A percentile compares a stretch with the other conserved stretches of the same genome.
Conservation (phyloP, 148 eudicot species). For the Vaccinium darrowii region DNA sequence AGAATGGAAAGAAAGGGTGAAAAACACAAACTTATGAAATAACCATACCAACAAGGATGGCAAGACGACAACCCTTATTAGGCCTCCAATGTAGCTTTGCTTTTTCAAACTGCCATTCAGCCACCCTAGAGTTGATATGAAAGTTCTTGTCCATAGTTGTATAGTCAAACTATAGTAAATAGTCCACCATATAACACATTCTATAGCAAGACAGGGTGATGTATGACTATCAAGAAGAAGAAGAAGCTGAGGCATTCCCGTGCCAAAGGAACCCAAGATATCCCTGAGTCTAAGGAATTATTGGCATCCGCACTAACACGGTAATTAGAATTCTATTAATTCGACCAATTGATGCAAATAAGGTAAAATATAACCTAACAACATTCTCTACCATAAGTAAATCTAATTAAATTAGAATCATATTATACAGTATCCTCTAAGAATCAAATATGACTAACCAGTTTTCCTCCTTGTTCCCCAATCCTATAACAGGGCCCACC, state of each 20-base stretch:
- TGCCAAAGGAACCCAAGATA: not conserved
- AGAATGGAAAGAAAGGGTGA: not conserved
- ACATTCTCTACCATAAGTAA: not conserved
- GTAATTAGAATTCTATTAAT: not conserved
- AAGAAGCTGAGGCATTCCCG: not conserved
- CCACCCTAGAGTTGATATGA: not conserved
- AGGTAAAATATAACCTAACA: not conserved
- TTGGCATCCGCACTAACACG: not conserved
- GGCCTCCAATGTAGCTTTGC: not conserved
- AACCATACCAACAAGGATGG: no score
- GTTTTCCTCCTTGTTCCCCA: no score
- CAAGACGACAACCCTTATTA: no score
- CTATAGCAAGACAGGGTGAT: not conserved
- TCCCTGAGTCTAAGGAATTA: not conserved
- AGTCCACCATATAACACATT: not conserved
- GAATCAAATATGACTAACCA: not conserved
- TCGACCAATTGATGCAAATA: not conserved
- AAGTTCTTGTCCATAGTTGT: not conserved
- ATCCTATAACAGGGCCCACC: not conserved
- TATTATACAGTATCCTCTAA: not conserved
- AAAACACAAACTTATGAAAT: not conserved
- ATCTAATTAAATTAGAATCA: not conserved
- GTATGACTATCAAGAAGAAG: not conserved
- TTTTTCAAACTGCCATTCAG: constrained; percentile 1
- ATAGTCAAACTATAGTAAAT: not conserved